Conservation (phyloP, 108 stramenopile genomes). For the Cyclotella baltica region DNA sequence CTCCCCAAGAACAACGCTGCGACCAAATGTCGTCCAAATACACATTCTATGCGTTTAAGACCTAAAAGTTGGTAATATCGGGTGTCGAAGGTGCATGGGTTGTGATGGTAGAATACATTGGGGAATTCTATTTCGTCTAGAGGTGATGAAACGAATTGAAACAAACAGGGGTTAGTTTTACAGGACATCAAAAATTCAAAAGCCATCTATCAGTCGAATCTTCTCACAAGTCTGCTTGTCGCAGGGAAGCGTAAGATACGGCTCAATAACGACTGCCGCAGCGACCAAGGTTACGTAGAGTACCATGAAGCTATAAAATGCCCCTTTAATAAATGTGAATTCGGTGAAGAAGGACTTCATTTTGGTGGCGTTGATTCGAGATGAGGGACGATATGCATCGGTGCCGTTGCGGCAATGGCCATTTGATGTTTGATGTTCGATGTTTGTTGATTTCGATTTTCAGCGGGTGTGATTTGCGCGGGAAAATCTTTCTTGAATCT, state of each 20-base stretch:
- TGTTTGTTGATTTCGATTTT: too few relatives aligned
- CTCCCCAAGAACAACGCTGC: slow-evolving; percentile 68
- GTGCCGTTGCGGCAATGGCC: too few relatives aligned
- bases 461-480: too few relatives aligned
- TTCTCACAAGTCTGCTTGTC: slow-evolving; percentile 19
- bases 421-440: too few relatives aligned
- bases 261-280: slow-evolving; percentile 28
- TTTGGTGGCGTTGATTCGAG: neutral
- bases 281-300: slow-evolving; percentile 33
- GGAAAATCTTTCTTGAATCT: too few relatives aligned
- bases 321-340: slow-evolving; percentile 18
- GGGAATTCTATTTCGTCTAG: slow-evolving; percentile 32
- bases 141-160: neutral
- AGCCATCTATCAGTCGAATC: neutral
- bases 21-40: slow-evolving; percentile 71
- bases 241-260: slow-evolving; percentile 30
- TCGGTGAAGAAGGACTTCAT: slow-evolving; percentile 35
- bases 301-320: slow-evolving; percentile 8
- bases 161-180: neutral
- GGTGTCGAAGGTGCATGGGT: slow-evolving; percentile 55
- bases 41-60: slow-evolving; percentile 73
- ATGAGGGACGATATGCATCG: too few relatives aligned
- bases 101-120: slow-evolving; percentile 63
- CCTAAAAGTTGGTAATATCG: slow-evolving; percentile 57
- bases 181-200: neutral